Conservation (phyloP, 257 asterid genomes). For the Penstemon eatonii region DNA sequence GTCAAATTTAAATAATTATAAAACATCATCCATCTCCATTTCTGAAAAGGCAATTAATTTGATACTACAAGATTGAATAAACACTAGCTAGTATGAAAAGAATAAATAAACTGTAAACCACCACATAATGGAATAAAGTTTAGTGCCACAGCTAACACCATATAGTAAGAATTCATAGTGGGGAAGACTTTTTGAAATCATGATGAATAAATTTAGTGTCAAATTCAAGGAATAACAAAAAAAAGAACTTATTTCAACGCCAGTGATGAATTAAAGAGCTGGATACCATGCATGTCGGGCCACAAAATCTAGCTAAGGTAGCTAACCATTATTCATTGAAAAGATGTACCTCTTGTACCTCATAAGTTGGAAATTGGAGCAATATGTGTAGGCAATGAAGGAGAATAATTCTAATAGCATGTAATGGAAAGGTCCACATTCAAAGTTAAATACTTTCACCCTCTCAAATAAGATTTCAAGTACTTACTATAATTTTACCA, state of each 20-base stretch:
- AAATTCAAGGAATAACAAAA: constrained; percentile 14
- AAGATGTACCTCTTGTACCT: constrained; percentile 1
- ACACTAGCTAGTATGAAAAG: background rate
- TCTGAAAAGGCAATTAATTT: background rate
- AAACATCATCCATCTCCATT: constrained; percentile 14
- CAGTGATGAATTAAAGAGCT: constrained; percentile 54
- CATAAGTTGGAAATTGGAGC: background rate
- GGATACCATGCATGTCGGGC: constrained; percentile 53
- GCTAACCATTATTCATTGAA: constrained; percentile 26
- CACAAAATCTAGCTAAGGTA: constrained; percentile 31
- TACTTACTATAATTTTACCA: no score
- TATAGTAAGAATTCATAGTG: constrained; percentile 34
- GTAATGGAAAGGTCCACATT: no score
- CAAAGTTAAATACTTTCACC: no score
- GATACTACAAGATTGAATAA: constrained; percentile 12
- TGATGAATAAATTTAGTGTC: constrained; percentile 28
- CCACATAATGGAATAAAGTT: constrained; percentile 39
- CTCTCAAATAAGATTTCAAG: no score
- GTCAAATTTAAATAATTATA: constrained; percentile 27
- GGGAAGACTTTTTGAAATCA: constrained; percentile 36
- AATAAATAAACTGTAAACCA: constrained; percentile 24
- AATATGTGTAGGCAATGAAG: no score
- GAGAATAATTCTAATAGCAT: no score
- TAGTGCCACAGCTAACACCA: constrained; percentile 30
- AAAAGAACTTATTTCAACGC: constrained; percentile 24